These are phyloP conservation scores for Aspergillus quadrilineatus DNA, from an alignment of 2,329 filamentous ascomycete species.

Conservation along the genomic window DNA sequence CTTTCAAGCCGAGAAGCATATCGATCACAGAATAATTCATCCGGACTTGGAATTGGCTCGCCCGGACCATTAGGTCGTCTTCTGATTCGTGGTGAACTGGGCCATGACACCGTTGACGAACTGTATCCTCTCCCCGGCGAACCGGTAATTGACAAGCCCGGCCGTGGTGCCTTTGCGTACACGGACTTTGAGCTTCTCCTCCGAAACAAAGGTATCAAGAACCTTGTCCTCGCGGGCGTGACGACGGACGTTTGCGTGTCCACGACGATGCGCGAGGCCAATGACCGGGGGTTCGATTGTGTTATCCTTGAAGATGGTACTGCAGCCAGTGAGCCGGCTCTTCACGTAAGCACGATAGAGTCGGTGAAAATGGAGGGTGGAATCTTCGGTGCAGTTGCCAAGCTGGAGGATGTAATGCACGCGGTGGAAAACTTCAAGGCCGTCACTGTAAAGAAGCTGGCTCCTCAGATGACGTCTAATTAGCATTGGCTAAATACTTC, in stretches of 20 bases:
- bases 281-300: constrained; percentile 57
- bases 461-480: constrained; percentile 39
- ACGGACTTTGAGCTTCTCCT: constrained; percentile 56
- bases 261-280: constrained; percentile 57
- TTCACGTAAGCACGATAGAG: constrained; percentile 45
- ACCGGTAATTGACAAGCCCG: constrained; percentile 56
- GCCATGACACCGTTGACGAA: constrained; percentile 59
- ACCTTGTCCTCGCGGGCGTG: constrained; percentile 55
- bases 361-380: constrained; percentile 50
- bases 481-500: background rate
- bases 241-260: constrained; percentile 58
- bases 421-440: constrained; percentile 45
- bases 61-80: constrained; percentile 58
- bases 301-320: constrained; percentile 52
- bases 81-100: constrained; percentile 57
- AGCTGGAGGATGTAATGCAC: constrained; percentile 40
- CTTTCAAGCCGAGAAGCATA: constrained; percentile 55
- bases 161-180: constrained; percentile 53
- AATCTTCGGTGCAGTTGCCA: constrained; percentile 44
- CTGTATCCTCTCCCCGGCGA: constrained; percentile 50
- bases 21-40: constrained; percentile 54
- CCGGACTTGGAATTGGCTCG: constrained; percentile 53
- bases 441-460: constrained; percentile 43
- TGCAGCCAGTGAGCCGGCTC: constrained; percentile 41
- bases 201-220: constrained; percentile 52